Evolutionary conservation across 163 green algal species (phyloP).

Genomic region (Coccomyxa subellipsoidea): DNA sequence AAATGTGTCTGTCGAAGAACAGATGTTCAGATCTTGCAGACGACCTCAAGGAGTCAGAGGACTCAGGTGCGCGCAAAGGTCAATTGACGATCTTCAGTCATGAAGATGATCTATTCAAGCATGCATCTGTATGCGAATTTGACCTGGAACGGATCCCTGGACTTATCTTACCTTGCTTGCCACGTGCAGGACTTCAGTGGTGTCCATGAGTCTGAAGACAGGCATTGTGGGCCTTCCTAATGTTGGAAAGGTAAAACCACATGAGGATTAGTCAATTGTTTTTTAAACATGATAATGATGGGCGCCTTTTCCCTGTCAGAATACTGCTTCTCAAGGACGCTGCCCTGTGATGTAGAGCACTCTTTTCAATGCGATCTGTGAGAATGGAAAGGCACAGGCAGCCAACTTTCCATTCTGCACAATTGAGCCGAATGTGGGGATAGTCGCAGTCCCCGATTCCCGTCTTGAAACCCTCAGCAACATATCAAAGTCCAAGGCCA

Average conservation of each 20-base stretch:
- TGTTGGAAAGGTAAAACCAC: slow-evolving; percentile 73
- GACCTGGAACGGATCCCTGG: too few species aligned
- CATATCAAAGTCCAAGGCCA: slow-evolving; percentile 65
- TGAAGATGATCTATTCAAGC: too few species aligned
- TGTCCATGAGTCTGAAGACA: slow-evolving; percentile 67
- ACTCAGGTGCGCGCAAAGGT: not conserved
- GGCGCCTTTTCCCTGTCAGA: not conserved
- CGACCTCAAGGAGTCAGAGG: not conserved
- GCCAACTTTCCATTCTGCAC: slow-evolving; percentile 97
- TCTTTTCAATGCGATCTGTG: slow-evolving; percentile 89
- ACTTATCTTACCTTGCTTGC: not conserved
- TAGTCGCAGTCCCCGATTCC: slow-evolving; percentile 90
- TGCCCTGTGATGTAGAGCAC: slow-evolving; percentile 83
- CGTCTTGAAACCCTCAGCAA: slow-evolving; percentile 87
- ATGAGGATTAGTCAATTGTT: not conserved
- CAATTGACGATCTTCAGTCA: too few species aligned
- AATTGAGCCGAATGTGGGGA: slow-evolving; percentile 93
- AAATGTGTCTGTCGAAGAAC: not conserved
- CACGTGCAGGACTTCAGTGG: not conserved
- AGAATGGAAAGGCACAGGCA: slow-evolving; percentile 79
- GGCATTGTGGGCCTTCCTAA: slow-evolving; percentile 97
- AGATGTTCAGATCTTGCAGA: not conserved
- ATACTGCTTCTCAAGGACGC: too few species aligned
- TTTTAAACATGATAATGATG: too few species aligned
- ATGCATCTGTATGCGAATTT: too few species aligned